Conservation (phyloP, 148 eudicot genomes). For the Silene conica region DNA sequence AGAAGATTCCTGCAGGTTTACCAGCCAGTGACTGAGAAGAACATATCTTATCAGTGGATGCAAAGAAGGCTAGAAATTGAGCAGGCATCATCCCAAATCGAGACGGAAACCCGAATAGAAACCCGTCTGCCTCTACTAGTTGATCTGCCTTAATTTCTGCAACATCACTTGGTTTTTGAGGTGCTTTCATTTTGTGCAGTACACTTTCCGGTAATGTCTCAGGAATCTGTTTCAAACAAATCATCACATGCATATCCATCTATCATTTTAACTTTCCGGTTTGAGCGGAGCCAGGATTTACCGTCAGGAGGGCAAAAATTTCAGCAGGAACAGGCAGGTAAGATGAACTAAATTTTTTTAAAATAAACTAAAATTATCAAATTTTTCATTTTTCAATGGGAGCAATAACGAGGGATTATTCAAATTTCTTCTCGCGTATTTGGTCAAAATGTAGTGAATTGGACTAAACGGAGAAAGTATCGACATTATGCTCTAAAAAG, state of each 20-base stretch:
- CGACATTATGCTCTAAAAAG: too few relatives aligned
- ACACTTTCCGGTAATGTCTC: slow-evolving; percentile 51
- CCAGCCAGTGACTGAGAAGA: slow-evolving; percentile 62
- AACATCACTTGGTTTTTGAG: slow-evolving; percentile 50
- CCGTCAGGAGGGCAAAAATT: too few relatives aligned
- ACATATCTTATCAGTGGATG: slow-evolving; percentile 44
- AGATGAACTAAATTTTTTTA: too few relatives aligned
- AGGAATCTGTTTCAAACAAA: slow-evolving; percentile 37
- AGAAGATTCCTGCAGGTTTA: slow-evolving; percentile 72
- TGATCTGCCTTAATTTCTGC: slow-evolving; percentile 52
- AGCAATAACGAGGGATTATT: too few relatives aligned
- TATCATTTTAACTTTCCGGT: too few relatives aligned
- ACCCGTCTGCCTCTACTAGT: slow-evolving; percentile 66
- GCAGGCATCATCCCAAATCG: slow-evolving; percentile 78
- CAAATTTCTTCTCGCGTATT: too few relatives aligned
- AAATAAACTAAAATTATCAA: too few relatives aligned
- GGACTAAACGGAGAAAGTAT: too few relatives aligned
- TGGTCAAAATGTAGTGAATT: too few relatives aligned
- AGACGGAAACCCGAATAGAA: slow-evolving; percentile 67
- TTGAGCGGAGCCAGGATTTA: too few relatives aligned
- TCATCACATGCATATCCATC: background rate
- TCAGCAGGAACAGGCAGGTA: too few relatives aligned
- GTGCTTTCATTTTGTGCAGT: slow-evolving; percentile 64
- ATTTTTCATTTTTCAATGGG: too few relatives aligned
- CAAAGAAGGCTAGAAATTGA: slow-evolving; percentile 63